These are phyloP conservation scores for Penicillium sp. DNA, from an alignment of 2,329 filamentous ascomycete genomes.

Conservation along the genomic window DNA sequence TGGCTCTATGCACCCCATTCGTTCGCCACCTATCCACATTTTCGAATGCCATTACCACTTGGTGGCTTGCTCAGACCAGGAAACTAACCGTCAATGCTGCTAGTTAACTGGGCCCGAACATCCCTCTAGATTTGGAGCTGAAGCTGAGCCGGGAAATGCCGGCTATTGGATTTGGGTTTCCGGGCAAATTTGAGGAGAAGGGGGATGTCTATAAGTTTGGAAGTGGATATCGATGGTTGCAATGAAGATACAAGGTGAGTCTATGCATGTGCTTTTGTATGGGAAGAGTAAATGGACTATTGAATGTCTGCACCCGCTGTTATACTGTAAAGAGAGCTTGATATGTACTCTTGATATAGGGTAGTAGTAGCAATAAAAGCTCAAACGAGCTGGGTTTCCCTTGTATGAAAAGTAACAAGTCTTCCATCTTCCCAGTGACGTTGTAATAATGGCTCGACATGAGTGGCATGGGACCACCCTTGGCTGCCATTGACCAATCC, in stretches of 20 bases:
- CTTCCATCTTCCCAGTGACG: not conserved
- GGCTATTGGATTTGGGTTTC: slow-evolving; percentile 21
- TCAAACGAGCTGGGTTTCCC: not conserved
- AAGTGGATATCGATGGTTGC: slow-evolving; percentile 28
- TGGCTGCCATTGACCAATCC: not conserved
- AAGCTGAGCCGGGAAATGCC: not conserved
- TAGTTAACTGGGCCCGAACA: not conserved
- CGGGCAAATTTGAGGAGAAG: slow-evolving; percentile 27
- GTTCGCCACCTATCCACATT: not conserved
- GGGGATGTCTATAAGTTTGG: slow-evolving; percentile 26
- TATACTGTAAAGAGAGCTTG: not conserved
- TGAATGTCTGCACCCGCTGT: too few relatives aligned
- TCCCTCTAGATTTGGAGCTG: not conserved
- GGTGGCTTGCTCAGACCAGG: not conserved
- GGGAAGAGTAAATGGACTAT: not conserved
- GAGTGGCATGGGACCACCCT: not conserved
- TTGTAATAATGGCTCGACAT: not conserved
- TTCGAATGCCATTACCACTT: not conserved
- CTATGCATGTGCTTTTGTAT: not conserved
- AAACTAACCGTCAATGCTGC: not conserved
- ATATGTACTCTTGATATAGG: not conserved
- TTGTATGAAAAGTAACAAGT: not conserved
- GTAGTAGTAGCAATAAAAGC: not conserved
- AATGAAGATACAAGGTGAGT: not conserved
- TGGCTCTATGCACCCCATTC: not conserved